Evolutionary conservation across 306 rosid genomes (phyloP), one percentile per base, ranked within the genome.

Genomic region (Gastrolobium bilobum): DNA sequence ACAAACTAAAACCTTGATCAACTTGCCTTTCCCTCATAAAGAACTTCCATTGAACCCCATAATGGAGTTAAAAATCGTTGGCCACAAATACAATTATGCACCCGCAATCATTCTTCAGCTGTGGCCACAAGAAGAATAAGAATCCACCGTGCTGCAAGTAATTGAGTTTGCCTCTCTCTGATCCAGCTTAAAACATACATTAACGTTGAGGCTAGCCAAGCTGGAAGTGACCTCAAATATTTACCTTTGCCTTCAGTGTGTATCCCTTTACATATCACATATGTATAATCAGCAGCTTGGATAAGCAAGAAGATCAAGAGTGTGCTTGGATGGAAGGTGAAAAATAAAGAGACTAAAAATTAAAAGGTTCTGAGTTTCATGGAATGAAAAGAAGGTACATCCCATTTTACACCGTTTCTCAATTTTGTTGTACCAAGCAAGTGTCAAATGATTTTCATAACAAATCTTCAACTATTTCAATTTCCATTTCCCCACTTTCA

Each of bases 251-350:
- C 69, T 61, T 39, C 52, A 11, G 52, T 53, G 79, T 61, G 82
- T 63, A 62, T 68, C 60, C 82, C 84, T 84, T 78, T 79, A 68
- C 58, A 84, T 43, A 84, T 54, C 44, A 75, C 35, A 42, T 6
- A 56, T 47, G 20, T 66, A 26, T 26, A 3, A 63, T 77, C 30
- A 78, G 66, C 31, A 65, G 53, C 65, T 57, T 52, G 14, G 46
- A 11, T 66, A 40, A 56, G 59, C 54, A 66, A 66, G 47, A 29
- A 50, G 7, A 29, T 47, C 38, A 57, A 68, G 67, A n/a, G 33
- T 46, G 68, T n/a, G 20, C 6, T 33, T 46, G 20, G 60, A 3
- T 1, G 7, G 68, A 43, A 56, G 60, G 69, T 57, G 47, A 14
- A 68, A 56, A 68, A 56, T 57, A 57, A 35, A 54, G 30, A 51